phyloP scores from a whole-genome alignment of 768 basidiomycete species.

The Suillus spraguei region DNA sequence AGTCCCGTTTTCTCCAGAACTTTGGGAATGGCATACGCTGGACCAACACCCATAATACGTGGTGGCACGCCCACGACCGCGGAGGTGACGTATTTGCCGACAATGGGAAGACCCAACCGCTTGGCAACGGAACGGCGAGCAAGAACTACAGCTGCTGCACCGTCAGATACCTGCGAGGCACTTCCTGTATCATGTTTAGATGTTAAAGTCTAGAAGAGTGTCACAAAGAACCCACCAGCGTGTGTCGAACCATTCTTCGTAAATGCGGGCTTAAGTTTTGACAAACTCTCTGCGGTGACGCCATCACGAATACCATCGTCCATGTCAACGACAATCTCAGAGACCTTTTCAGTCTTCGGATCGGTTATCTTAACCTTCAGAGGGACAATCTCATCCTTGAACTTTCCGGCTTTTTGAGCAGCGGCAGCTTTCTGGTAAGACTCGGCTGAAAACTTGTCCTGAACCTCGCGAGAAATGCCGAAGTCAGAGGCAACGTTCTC shows the following conservation, averaged over 20 bases:
- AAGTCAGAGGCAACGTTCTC: conserved; percentile 88
- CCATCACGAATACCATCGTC: conserved; percentile 91
- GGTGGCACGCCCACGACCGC: conserved; percentile 80
- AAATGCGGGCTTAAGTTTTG: conserved; percentile 89
- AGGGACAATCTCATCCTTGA: conserved; percentile 84
- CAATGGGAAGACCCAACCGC: conserved; percentile 80
- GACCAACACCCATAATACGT: conserved; percentile 90
- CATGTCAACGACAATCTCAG: conserved; percentile 67
- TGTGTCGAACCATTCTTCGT: conserved; percentile 73
- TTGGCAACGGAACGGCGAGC: conserved; percentile 79
- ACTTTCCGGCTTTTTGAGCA: conserved; percentile 80
- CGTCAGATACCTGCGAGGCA: conserved; percentile 90
- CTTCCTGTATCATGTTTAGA: conserved; percentile 49
- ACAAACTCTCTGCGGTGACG: conserved; percentile 74
- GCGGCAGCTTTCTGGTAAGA: conserved; percentile 85
- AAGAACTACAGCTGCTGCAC: conserved; percentile 88
- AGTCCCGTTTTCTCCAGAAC: conserved; percentile 70
- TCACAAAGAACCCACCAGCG: conserved; percentile 47
- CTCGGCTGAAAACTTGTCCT: conserved; percentile 83
- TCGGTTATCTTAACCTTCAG: conserved; percentile 70
- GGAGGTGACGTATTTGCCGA: conserved; percentile 82
- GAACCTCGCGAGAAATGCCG: conserved; percentile 68
- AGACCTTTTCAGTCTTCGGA: conserved; percentile 71
- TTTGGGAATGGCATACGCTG: conserved; percentile 84
- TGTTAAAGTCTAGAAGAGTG: not conserved